Base-by-base conservation (phyloP, 2,329 filamentous ascomycete species). In the Nigrospora osmanthi region DNA sequence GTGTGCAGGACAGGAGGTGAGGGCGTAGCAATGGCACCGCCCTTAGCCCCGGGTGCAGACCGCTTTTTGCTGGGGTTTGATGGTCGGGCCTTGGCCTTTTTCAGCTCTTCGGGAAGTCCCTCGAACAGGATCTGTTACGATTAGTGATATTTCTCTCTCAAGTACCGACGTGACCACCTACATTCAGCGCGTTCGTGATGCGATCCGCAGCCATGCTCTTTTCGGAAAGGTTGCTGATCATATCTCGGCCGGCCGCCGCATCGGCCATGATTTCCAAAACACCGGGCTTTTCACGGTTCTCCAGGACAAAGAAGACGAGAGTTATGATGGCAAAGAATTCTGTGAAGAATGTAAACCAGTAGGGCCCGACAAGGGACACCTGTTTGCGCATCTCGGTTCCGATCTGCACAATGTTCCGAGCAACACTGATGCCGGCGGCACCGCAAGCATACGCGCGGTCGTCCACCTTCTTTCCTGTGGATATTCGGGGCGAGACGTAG, bases 141-240 rank as follows among this genome's bases (percentile, higher is more conserved):
- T 59, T 47, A 58, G 59, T 48, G 38, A 38, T 23, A 30, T 28
- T 9, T 35, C 46, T 33, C 46, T 33, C 36, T 49, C 38, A 47
- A 51, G 38, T 39, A 19, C 30, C 7, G 42, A 13, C 40, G 23
- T 28, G 16, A 38, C 36, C 5, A 67, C 80, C 63, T 73, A 91
- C 88, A 59, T 81, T 78, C 28, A 98, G 73, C 35, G 87, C 85
- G 38, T 73, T 75, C 1, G 87, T 88, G 57, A 94, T 93, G 49
- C 88, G 76, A 60, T 96, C 89, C 3, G 93, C 93, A 33, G 90
- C 89, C 73, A 94, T 76, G 58, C 89, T 96, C 56, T 85, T 84
- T 55, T 86, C 82, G 3, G 89, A 85, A 47, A 97, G 74, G 14
- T 81, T 82, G 42, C 82, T 80, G 48, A 97, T 78, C 50, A 90